Evolutionary conservation across 2,329 filamentous ascomycete species (phyloP), one percentile per base, ranked within the genome.

Genomic region (Ophiostoma sp.): DNA sequence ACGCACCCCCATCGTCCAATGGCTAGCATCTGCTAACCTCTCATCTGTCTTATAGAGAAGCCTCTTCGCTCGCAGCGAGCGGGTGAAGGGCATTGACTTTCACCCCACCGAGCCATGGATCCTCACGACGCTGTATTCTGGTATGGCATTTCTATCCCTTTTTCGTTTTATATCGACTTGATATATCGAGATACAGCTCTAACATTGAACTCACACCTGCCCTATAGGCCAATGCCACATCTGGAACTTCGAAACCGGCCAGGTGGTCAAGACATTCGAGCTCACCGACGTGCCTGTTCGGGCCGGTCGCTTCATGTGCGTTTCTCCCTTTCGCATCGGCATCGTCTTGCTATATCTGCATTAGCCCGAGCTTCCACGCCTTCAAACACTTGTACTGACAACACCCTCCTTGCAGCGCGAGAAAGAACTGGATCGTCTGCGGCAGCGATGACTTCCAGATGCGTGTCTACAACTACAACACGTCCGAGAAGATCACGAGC

Each of bases 341-440:
- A 39, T n/a, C n/a, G n/a, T n/a, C n/a, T n/a, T 63, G 33, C 59
- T 2, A 2, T 42, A 8, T 8, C 31, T 22, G 42, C 55, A 61
- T 8, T 22, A 2, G 2, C 15, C 52, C 48, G 6, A 52, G 28
- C 22, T 2, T 17, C 17, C 33, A 6, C 28, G 11, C 2, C 9
- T 22, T 6, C 19, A 12, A 48, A 8, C 3, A 8, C 1, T 2
- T 31, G 6, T 50, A 17, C 19, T 39, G 22, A 57, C 55, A 52
- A 55, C 31, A 19, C 11, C 45, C 17, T 12, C 36, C 5, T 6
- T 39, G 11, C 57, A 76, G 75, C 80, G 93, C 96, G 78, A 90
- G 96, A 79, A 99, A 99, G 90, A 99, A 98, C 84, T 99, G 96
- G 96, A 97, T 97, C 78, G 93, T 97, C 72, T 96, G 94, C 84